Conservation (phyloP, 2,329 filamentous ascomycete genomes). For the Rasamsonia emersonii region DNA sequence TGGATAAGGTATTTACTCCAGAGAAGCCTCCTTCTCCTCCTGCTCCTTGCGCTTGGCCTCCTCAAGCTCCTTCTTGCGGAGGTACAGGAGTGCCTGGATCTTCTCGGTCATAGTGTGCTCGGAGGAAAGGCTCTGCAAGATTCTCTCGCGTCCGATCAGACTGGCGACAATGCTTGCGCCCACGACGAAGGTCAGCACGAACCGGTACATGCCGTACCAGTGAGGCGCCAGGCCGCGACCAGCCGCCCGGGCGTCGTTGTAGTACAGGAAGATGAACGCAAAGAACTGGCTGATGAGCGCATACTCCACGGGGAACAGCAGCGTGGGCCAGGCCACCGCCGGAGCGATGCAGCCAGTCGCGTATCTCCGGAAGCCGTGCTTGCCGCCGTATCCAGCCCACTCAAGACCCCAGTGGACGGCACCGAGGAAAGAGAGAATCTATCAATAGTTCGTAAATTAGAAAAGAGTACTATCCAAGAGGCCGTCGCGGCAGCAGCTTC, state of each 20-base stretch:
- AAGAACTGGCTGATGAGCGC: conserved; percentile 79
- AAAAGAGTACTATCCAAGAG: conserved; percentile 4
- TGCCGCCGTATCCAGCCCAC: conserved; percentile 60
- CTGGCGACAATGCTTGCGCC: conserved; percentile 72
- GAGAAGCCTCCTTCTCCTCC: conserved; percentile 21
- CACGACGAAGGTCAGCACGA: conserved; percentile 84
- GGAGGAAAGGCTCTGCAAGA: conserved; percentile 37
- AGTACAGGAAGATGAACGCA: conserved; percentile 78
- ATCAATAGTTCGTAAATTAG: conserved; percentile 2
- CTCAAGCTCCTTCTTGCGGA: conserved; percentile 39
- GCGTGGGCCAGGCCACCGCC: conserved; percentile 79
- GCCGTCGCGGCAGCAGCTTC: not conserved
- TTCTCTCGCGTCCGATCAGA: conserved; percentile 72
- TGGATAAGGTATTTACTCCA: conserved; percentile 10
- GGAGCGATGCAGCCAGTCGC: conserved; percentile 73
- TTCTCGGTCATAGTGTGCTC: conserved; percentile 39
- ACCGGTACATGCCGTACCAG: conserved; percentile 87
- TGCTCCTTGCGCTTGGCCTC: conserved; percentile 31
- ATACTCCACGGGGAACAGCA: conserved; percentile 74
- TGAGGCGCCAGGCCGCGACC: conserved; percentile 67
- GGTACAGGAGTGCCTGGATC: conserved; percentile 44
- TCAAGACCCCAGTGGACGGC: conserved; percentile 92
- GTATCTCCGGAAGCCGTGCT: conserved; percentile 70
- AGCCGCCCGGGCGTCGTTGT: conserved; percentile 67
- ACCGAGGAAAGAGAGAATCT: conserved; percentile 89